Percentiles rank a stretch among this genome's conserved stretches.
Conservation (phyloP, 495 filamentous ascomycete species). For the Tuber magnatum region DNA sequence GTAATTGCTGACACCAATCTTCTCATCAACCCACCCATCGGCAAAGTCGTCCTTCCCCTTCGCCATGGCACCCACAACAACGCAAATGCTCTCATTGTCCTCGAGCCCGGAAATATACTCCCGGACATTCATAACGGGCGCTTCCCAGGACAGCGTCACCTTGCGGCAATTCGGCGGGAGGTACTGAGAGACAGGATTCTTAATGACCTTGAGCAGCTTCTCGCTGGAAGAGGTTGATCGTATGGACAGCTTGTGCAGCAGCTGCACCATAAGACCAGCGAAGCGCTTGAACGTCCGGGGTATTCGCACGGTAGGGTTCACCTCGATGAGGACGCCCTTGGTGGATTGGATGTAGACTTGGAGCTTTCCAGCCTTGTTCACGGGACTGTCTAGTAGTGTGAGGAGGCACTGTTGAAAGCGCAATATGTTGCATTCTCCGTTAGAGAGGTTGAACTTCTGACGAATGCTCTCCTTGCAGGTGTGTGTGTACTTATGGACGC, state of each 20-base stretch:
- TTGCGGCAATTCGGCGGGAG: conserved; percentile 95
- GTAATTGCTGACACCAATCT: conserved; percentile 97
- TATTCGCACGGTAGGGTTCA: conserved; percentile 92
- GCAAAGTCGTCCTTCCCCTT: conserved; percentile 95
- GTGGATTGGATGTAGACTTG: conserved; percentile 98
- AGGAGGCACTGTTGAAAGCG: conserved; percentile 70
- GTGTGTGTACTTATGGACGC: not conserved
- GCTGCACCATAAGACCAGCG: conserved; percentile 94
- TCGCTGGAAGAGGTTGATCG: conserved; percentile 92
- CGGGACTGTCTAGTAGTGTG: conserved; percentile 90
- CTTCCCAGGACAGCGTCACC: conserved; percentile 88
- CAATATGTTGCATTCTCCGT: conserved; percentile 13
- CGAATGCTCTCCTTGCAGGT: not conserved
- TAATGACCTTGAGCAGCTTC: conserved; percentile 94
- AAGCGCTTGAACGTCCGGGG: conserved; percentile 98
- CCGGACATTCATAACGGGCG: conserved; percentile 72
- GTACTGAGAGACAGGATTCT: conserved; percentile 95
- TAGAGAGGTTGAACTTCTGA: conserved; percentile 33
- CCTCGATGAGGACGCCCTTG: conserved; percentile 93
- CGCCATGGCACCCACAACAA: conserved; percentile 97
- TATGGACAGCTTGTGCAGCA: conserved; percentile 93
- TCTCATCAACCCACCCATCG: conserved; percentile 87
- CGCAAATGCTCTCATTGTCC: conserved; percentile 83
- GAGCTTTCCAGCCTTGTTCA: conserved; percentile 95
- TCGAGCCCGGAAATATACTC: conserved; percentile 77